Base-by-base conservation (phyloP, 805 yeast genomes). In the Hanseniaspora meyeri region DNA sequence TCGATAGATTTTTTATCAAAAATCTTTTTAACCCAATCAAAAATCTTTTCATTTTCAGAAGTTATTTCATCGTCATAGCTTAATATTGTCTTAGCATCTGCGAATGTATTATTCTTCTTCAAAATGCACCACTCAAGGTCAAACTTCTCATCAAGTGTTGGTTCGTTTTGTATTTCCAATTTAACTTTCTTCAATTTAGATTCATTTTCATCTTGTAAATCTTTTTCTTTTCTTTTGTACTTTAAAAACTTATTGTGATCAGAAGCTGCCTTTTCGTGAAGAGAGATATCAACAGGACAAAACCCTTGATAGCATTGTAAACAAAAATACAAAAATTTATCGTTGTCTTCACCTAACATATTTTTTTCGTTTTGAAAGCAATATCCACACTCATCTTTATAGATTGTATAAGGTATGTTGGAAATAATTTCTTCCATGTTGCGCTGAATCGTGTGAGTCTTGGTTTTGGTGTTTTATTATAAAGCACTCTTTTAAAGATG, bases 341-440 rank as follows among this genome's bases (percentile, higher is more conserved):
- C 45, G 70, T 52, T 75, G 70, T 53, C 72, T 76, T 40, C 61
- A 42, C 37, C 34, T 20, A 24, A 49, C 1, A 62, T 60, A 50
- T 77, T 78, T 52, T 71, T 70, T 4, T 87, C 78, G 0, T 87
- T 80, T 59, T 82, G 91, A 65, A 85, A 91, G 54, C 90, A 84
- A 69, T 79, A 91, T 72, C 85, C 85, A 66, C 97, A 90, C 61
- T 89, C 96, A 70, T 91, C 97, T 65, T 87, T 90, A 64, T 80
- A 82, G 17, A 90, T 79, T 2, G 75, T 72, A 27, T 68, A 59
- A 3, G 72, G 69, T 34, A 71, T 56, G 2, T 61, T 56, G 17
- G 60, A 45, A 10, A 46, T 48, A 8, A 45, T 4, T 43, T 47
- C 31, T 61, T 48, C 32, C 63, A 20, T 6, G 38, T 17, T 6